These are phyloP conservation scores for Aureobasidium pullulans DNA, from an alignment of 2,329 filamentous ascomycete species.

Conservation along the genomic window DNA sequence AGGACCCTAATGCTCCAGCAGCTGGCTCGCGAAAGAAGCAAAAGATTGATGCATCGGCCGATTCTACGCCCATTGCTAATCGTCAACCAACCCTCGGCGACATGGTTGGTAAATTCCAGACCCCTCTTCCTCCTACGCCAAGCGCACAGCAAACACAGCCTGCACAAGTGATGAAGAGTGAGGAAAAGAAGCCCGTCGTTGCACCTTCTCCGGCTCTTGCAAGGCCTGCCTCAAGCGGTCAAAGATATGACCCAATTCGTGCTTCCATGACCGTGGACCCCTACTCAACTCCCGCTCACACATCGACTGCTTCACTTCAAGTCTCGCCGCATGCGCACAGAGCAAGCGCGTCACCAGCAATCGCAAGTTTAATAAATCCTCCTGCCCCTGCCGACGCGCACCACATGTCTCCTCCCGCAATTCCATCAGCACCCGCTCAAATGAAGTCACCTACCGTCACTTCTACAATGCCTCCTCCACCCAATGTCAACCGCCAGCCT, in stretches of 20 bases:
- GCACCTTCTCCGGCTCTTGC: conserved; percentile 24
- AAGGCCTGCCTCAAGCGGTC: conserved; percentile 59
- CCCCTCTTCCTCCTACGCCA: conserved; percentile 19
- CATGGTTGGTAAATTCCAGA: conserved; percentile 28
- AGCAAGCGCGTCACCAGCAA: conserved; percentile 84
- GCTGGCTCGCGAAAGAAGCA: conserved; percentile 43
- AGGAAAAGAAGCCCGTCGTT: conserved; percentile 2
- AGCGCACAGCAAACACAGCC: conserved; percentile 16
- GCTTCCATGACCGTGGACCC: conserved; percentile 47
- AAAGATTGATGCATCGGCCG: conserved; percentile 25
- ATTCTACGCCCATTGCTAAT: conserved; percentile 1
- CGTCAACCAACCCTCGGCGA: conserved; percentile 36
- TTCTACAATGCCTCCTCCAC: conserved; percentile 5
- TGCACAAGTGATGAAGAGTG: neutral
- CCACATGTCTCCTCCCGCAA: conserved; percentile 21
- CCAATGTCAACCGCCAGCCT: neutral
- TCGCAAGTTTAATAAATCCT: conserved; percentile 69
- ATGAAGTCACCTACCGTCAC: neutral
- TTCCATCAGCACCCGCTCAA: conserved; percentile 17
- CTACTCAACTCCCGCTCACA: conserved; percentile 20
- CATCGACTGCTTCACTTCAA: conserved; percentile 27
- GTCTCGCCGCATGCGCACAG: conserved; percentile 49
- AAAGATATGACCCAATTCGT: conserved; percentile 84
- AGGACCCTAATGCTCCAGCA: conserved; percentile 41
- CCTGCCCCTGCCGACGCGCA: conserved; percentile 23